Percentiles rank a stretch among this genome's conserved stretches.
Conservation (phyloP, 2,329 filamentous ascomycete genomes). For the Fusarium sarcochroum region DNA sequence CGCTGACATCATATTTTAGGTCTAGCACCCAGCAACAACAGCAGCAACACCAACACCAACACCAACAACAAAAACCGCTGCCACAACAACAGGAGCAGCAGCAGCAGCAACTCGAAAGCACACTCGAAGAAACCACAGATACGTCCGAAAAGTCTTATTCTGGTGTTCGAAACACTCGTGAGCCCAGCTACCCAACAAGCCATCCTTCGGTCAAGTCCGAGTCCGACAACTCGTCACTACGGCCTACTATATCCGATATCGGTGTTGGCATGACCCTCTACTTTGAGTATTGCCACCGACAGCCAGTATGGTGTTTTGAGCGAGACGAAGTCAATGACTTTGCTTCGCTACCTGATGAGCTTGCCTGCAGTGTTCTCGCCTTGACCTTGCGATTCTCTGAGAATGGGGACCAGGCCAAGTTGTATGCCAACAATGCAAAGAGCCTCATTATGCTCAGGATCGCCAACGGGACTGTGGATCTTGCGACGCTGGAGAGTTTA, state of each 20-base stretch:
- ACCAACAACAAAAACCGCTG: constrained; percentile 26
- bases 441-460: constrained; percentile 63
- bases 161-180: constrained; percentile 47
- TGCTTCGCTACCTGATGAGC: constrained; percentile 55
- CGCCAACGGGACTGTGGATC: constrained; percentile 64
- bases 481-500: constrained; percentile 65
- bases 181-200: constrained; percentile 42
- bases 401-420: constrained; percentile 51
- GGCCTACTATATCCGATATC: constrained; percentile 53
- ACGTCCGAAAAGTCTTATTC: constrained; percentile 55
- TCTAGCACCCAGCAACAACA: constrained; percentile 36
- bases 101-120: constrained; percentile 43
- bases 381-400: constrained; percentile 58
- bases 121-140: constrained; percentile 51
- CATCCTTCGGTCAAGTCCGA: constrained; percentile 49
- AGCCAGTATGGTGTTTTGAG: constrained; percentile 63
- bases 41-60: constrained; percentile 20
- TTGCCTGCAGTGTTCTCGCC: constrained; percentile 58
- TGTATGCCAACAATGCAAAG: constrained; percentile 58
- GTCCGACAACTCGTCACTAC: constrained; percentile 46
- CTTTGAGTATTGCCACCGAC: constrained; percentile 60
- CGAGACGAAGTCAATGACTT: constrained; percentile 57
- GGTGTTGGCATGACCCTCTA: constrained; percentile 56
- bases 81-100: constrained; percentile 19
- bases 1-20: constrained; percentile 52